These are phyloP conservation scores for Apiosordaria backusii DNA, from an alignment of 495 filamentous ascomycete genomes.

Conservation along the genomic window DNA sequence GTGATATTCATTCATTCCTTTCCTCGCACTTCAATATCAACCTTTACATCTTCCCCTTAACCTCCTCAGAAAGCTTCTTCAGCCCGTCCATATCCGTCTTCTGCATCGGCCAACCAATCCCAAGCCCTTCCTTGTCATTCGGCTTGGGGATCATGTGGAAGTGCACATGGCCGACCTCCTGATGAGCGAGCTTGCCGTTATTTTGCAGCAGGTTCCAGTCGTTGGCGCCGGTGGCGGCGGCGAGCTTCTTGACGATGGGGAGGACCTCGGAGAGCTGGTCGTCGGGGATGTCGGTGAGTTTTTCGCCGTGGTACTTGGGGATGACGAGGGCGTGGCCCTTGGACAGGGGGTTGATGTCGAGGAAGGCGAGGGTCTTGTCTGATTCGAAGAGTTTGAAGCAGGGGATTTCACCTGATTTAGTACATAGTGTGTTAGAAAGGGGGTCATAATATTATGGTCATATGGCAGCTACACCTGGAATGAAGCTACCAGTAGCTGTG, in stretches of 20 bases:
- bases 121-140: conserved; percentile 75
- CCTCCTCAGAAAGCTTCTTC: conserved; percentile 72
- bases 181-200: conserved; percentile 91
- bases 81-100: conserved; percentile 75
- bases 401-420: conserved; percentile 80
- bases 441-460: too few species aligned
- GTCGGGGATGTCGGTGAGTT: conserved; percentile 91
- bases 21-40: too few species aligned
- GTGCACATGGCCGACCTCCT: conserved; percentile 91
- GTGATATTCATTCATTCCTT: too few species aligned
- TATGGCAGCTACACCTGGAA: too few species aligned
- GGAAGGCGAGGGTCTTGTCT: conserved; percentile 91
- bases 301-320: conserved; percentile 91
- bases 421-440: conserved; percentile 13
- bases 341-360: conserved; percentile 89
- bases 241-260: conserved; percentile 87
- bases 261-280: conserved; percentile 79
- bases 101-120: conserved; percentile 75
- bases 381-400: conserved; percentile 92
- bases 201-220: conserved; percentile 97
- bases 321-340: conserved; percentile 90
- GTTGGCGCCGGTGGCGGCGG: conserved; percentile 64
- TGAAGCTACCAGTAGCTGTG: conserved; percentile 15
- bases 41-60: conserved; percentile 89
- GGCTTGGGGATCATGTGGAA: conserved; percentile 99